A percentile compares a stretch with the other conserved stretches of the same genome.
Evolutionary conservation across 805 yeast species (phyloP).

Genomic region (Cyberlindnera lachancei): DNA sequence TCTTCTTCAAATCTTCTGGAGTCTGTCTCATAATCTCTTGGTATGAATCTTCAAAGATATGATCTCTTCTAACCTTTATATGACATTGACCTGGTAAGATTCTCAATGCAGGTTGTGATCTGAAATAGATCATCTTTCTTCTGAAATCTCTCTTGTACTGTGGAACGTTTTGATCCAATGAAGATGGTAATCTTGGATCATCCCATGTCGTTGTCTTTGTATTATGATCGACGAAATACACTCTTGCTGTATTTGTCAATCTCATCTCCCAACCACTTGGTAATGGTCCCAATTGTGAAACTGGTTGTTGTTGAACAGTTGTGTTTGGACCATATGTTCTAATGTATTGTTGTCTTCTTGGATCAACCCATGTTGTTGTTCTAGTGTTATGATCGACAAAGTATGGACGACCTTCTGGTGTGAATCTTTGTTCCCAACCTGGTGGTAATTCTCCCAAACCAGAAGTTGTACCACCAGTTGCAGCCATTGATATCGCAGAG

Average conservation of each 20-base stretch:
- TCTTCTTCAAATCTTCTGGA: constrained; percentile 95
- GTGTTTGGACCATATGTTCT: constrained; percentile 87
- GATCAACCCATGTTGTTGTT: constrained; percentile 99
- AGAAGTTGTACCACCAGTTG: constrained; percentile 78
- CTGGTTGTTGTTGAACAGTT: constrained; percentile 96
- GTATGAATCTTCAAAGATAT: constrained; percentile 93
- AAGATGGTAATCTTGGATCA: constrained; percentile 96
- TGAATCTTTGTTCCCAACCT: constrained; percentile 98
- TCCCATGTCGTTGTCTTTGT: constrained; percentile 99
- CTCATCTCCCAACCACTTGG: constrained; percentile 99
- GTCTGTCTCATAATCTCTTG: constrained; percentile 99
- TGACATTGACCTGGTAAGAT: constrained; percentile 98
- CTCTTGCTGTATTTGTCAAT: constrained; percentile 96
- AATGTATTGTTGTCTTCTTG: constrained; percentile 96
- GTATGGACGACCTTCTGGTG: constrained; percentile 97
- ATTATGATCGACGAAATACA: constrained; percentile 97
- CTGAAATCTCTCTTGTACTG: constrained; percentile 98
- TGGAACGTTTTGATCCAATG: constrained; percentile 96
- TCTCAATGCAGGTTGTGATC: constrained; percentile 96
- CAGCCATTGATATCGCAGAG: constrained; percentile 61
- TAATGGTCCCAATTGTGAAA: constrained; percentile 92
- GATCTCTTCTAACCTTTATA: constrained; percentile 94
- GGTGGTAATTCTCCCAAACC: constrained; percentile 96
- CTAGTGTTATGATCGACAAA: constrained; percentile 99
- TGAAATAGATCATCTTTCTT: constrained; percentile 92